phyloP scores from a whole-genome alignment of 139 green algal genomes.

The Ettlia oleoabundans region DNA sequence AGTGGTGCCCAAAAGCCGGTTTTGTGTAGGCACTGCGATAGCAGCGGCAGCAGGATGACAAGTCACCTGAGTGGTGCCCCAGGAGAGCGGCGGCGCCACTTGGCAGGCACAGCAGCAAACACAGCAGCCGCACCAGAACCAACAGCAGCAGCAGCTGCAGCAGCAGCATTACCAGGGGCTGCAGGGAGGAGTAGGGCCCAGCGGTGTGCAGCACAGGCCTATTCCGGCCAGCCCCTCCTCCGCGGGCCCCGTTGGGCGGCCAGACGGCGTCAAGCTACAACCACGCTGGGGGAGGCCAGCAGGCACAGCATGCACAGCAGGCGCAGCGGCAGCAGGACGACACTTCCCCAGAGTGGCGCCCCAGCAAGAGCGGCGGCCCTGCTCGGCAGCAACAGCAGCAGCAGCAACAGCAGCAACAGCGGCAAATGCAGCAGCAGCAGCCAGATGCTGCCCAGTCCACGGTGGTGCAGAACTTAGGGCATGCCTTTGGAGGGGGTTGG shows the following conservation, averaged over 20 bases:
- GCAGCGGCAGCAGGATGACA: too few relatives aligned
- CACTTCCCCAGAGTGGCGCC: constrained; percentile 11
- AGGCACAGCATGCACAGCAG: not conserved
- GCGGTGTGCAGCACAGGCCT: not conserved
- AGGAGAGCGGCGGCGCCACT: too few relatives aligned
- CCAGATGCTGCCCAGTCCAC: not conserved
- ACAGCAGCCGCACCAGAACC: too few relatives aligned
- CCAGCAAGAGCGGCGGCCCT: constrained; percentile 10
- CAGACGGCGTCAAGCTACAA: not conserved
- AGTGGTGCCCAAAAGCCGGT: too few relatives aligned
- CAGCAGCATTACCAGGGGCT: constrained; percentile 5
- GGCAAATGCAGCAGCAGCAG: not conserved
- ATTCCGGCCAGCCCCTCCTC: not conserved
- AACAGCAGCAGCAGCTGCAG: not conserved
- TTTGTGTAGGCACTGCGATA: too few relatives aligned
- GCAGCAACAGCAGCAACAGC: not conserved
- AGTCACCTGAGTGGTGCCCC: too few relatives aligned
- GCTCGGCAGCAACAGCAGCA: not conserved
- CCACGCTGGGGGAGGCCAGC: not conserved
- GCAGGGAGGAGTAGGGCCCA: too few relatives aligned
- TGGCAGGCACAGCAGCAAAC: not conserved
- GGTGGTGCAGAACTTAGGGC: not conserved
- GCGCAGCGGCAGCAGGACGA: not conserved
- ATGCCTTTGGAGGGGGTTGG: constrained; percentile 19
- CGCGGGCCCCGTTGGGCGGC: constrained; percentile 12